Evolutionary conservation across 306 rosid genomes (phyloP), one percentile per base, ranked within the genome.

Genomic region (Benincasa hispida): DNA sequence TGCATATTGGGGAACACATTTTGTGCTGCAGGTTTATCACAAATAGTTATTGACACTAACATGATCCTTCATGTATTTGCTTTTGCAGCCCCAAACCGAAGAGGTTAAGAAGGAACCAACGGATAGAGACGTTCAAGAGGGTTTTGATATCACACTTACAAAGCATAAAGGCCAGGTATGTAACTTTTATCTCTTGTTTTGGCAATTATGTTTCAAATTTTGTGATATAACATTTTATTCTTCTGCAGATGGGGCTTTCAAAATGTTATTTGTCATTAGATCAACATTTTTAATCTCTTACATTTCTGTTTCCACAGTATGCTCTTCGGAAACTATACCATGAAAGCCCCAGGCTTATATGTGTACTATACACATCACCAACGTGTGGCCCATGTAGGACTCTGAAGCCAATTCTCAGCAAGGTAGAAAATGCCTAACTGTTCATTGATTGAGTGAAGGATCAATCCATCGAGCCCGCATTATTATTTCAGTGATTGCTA

Each of bases 361-460:
- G 89, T 51, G 98, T 90, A 75, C 81, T 93, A 72, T 93, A 93
- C 81, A 91, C 96, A 0, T 28, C 97, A 35, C 98, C 98, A 39
- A 90, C 91, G 35, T 93, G 97, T 56, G 98, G 98, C 74, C 98
- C 98, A 0, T 93, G 98, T 81, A 87, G 98, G 82, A 93, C 97
- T 8, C 82, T 93, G 80, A 93, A 93, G 89, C 98, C 98, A 85
- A 88, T 93, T 80, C 97, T 93, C 62, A 86, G 97, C 48, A 91
- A 86, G 96, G 98, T 91, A 91, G 58, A 73, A 39, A 37, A 66
- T 21, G 70, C n/a, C n/a, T 21, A 39, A 24, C 56, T 41, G 57
- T n/a, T 51, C 73, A 45, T 69, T 69, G 32, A 5, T 22, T 69
- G 14, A 24, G 6, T 66, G 32, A 39, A 37, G 73, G 73, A 45